Conservation (phyloP, 305 asterid genomes). For the Fraxinus nigra region DNA sequence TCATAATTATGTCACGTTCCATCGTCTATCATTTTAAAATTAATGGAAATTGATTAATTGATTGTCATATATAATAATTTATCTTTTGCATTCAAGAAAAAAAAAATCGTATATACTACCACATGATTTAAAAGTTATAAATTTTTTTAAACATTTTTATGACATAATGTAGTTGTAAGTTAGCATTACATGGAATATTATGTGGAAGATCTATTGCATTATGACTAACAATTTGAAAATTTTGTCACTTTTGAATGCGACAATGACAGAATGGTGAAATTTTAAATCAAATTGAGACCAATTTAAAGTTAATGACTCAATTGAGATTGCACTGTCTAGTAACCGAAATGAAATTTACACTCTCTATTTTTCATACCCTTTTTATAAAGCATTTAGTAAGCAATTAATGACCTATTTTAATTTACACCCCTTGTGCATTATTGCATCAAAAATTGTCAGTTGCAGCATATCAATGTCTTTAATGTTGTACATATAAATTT, state of each 20-base stretch:
- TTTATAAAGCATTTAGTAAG: neutral
- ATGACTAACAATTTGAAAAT: neutral
- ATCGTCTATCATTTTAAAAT: neutral
- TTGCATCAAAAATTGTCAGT: neutral
- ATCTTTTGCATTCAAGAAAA: neutral
- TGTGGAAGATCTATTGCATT: neutral
- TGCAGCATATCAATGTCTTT: neutral
- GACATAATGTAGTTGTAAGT: neutral
- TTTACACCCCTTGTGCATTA: neutral
- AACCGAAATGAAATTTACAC: neutral
- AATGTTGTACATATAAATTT: neutral
- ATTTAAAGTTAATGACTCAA: neutral
- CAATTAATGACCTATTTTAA: neutral
- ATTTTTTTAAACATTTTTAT: neutral
- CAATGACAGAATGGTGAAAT: neutral
- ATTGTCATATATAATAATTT: neutral
- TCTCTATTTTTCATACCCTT: neutral
- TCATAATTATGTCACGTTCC: neutral
- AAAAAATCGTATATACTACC: neutral
- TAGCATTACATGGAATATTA: neutral
- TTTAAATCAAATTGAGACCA: neutral
- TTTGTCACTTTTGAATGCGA: neutral
- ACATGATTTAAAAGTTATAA: neutral
- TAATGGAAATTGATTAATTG: neutral
- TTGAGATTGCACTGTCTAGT: neutral